Percentiles rank a stretch among this genome's conserved stretches.
These are phyloP conservation scores for Coffea humblotiana DNA, from an alignment of 305 asterid species.

Conservation along the genomic window DNA sequence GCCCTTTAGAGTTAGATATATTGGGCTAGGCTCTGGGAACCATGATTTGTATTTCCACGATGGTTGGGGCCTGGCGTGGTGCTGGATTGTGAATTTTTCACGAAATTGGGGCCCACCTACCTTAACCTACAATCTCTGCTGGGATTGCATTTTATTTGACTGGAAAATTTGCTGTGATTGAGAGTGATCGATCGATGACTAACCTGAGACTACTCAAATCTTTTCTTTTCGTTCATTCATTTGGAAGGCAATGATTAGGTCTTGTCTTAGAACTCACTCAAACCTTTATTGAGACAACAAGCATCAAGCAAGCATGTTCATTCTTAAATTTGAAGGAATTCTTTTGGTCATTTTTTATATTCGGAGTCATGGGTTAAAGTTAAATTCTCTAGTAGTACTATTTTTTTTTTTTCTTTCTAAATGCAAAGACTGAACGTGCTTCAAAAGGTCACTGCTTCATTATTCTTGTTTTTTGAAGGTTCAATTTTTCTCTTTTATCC, in stretches of 20 bases:
- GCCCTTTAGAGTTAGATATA: too few species aligned
- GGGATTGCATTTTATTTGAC: too few species aligned
- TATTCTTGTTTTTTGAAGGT: too few species aligned
- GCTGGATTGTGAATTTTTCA: too few species aligned
- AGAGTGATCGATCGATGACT: background rate
- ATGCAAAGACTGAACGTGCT: too few species aligned
- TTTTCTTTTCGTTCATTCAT: background rate
- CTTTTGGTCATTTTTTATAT: background rate
- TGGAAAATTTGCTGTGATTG: background rate
- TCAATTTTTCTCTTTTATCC: too few species aligned
- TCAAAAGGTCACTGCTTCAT: too few species aligned
- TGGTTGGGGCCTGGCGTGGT: too few species aligned
- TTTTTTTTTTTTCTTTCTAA: background rate
- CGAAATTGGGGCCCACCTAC: too few species aligned
- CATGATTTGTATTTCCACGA: too few species aligned
- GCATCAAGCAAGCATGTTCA: constrained; percentile 1
- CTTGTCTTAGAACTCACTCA: constrained; percentile 18
- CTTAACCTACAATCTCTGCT: too few species aligned
- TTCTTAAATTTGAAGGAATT: constrained; percentile 20
- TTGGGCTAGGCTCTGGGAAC: too few species aligned
- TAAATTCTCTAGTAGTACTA: background rate
- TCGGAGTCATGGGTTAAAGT: background rate
- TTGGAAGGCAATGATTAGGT: constrained; percentile 16
- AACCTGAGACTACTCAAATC: background rate
- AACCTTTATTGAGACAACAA: constrained; percentile 2